Percentiles rank a stretch among this genome's conserved stretches.
phyloP scores from a whole-genome alignment of 495 filamentous ascomycete genomes.

The Cercophora sp. region DNA sequence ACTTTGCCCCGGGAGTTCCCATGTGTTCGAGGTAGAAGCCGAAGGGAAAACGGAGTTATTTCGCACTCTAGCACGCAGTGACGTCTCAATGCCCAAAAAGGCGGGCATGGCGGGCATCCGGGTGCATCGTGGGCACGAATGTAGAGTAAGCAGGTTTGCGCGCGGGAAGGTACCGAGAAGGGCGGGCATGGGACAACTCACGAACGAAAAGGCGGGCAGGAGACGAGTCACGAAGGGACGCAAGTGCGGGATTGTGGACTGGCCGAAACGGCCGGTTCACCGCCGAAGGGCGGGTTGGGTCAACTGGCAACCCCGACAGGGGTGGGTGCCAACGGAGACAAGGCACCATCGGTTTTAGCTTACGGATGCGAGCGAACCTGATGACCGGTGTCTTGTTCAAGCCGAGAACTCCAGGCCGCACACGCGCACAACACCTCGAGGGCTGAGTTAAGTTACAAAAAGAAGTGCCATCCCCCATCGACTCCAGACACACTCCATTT shows the following conservation, averaged over 20 bases:
- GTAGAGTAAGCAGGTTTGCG: background rate
- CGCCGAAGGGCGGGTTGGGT: background rate
- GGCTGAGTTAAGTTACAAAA: slow-evolving; percentile 9
- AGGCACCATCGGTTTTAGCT: slow-evolving; percentile 6
- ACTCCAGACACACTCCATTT: background rate
- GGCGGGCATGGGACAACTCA: background rate
- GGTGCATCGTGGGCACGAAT: background rate
- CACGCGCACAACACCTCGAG: slow-evolving; percentile 2
- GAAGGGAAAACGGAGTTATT: background rate
- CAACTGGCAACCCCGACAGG: background rate
- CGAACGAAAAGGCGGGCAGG: background rate
- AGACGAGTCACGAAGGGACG: slow-evolving; percentile 7
- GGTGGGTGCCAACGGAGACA: slow-evolving; percentile 9
- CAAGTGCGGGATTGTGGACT: slow-evolving; percentile 3
- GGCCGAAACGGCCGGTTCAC: slow-evolving; percentile 4
- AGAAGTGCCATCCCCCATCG: background rate
- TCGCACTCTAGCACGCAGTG: background rate
- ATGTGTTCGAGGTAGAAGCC: background rate
- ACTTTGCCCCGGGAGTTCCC: no score
- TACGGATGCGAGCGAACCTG: slow-evolving; percentile 5
- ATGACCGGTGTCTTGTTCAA: slow-evolving; percentile 4
- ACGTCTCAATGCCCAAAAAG: background rate
- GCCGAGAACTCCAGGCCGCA: background rate
- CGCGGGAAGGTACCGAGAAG: background rate
- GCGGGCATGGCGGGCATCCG: background rate